Evolutionary conservation across 192 early-diverging fungal species (phyloP).

Genomic region (Coemansia sp.): DNA sequence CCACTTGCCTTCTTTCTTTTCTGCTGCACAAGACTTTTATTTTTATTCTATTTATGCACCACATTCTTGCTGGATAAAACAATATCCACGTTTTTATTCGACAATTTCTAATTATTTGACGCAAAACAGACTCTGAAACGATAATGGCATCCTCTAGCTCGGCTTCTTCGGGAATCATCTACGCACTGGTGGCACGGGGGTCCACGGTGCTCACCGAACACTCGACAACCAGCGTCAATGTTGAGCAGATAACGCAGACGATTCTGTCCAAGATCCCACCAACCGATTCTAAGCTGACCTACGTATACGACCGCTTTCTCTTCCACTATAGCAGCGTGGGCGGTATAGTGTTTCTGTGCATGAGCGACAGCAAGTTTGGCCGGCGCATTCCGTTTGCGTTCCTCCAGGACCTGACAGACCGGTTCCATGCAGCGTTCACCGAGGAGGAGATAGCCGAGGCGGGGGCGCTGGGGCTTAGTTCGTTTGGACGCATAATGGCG

Average conservation of each 20-base stretch:
- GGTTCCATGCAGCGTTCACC: conserved; percentile 58
- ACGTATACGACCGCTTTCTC: conserved; percentile 89
- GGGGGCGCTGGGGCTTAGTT: conserved; percentile 71
- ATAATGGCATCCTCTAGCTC: not conserved
- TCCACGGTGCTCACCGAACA: conserved; percentile 78
- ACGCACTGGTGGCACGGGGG: conserved; percentile 76
- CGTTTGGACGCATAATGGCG: conserved; percentile 78
- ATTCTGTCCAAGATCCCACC: conserved; percentile 88
- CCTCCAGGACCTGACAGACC: conserved; percentile 73
- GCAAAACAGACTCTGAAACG: not conserved
- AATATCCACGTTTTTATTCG: too few relatives aligned
- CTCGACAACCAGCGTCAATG: conserved; percentile 78
- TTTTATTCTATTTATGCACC: too few relatives aligned
- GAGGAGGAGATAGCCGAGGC: conserved; percentile 55
- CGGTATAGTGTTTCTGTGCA: conserved; percentile 82
- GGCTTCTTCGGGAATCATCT: conserved; percentile 61
- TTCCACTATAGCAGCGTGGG: conserved; percentile 86
- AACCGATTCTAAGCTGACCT: conserved; percentile 87
- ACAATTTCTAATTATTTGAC: not conserved
- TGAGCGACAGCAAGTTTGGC: conserved; percentile 71
- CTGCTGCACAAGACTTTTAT: not conserved
- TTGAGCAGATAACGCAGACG: conserved; percentile 75
- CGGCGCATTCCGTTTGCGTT: conserved; percentile 88
- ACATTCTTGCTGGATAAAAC: too few relatives aligned
- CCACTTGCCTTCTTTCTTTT: not conserved